A percentile compares a stretch with the other conserved stretches of the same genome.
Conservation (phyloP, 1,284 basidiomycete genomes). For the Porodaedalea pini region DNA sequence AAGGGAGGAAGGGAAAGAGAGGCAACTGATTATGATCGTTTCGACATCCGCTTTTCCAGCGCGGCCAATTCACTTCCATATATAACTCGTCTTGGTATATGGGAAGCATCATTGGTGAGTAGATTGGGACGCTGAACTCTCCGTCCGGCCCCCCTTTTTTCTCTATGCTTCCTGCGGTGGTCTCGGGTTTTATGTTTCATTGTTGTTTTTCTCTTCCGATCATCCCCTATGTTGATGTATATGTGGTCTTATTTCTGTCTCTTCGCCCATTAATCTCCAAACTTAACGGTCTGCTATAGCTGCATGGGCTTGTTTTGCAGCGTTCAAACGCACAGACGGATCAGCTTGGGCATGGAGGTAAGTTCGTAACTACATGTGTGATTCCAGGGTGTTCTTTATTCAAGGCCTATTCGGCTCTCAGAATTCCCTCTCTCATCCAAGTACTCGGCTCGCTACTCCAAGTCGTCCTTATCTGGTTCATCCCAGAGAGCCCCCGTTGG, state of each 20-base stretch:
- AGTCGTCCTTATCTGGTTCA: constrained; percentile 55
- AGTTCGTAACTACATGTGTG: constrained; percentile 67
- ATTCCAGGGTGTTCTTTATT: constrained; percentile 25
- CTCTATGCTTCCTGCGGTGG: neutral
- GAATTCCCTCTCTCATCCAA: constrained; percentile 62
- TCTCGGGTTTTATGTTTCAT: neutral
- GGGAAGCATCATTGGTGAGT: constrained; percentile 61
- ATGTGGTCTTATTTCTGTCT: constrained; percentile 7
- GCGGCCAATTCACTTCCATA: constrained; percentile 60
- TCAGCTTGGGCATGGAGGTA: constrained; percentile 72
- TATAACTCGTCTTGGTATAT: constrained; percentile 81
- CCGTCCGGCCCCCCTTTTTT: too few relatives aligned
- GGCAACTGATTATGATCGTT: neutral
- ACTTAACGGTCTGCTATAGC: constrained; percentile 39
- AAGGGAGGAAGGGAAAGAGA: neutral
- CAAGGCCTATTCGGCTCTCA: constrained; percentile 6
- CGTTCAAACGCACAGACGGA: constrained; percentile 49
- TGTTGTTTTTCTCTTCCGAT: neutral
- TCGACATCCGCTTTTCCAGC: constrained; percentile 31
- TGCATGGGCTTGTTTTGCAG: constrained; percentile 74
- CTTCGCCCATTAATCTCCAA: constrained; percentile 16
- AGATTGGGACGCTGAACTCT: neutral
- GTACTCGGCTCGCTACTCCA: constrained; percentile 60
- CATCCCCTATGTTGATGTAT: neutral
- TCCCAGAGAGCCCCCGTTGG: constrained; percentile 72